A percentile compares a stretch with the other conserved stretches of the same genome.
phyloP scores from a whole-genome alignment of 257 asterid species.

The Asclepias syriaca region DNA sequence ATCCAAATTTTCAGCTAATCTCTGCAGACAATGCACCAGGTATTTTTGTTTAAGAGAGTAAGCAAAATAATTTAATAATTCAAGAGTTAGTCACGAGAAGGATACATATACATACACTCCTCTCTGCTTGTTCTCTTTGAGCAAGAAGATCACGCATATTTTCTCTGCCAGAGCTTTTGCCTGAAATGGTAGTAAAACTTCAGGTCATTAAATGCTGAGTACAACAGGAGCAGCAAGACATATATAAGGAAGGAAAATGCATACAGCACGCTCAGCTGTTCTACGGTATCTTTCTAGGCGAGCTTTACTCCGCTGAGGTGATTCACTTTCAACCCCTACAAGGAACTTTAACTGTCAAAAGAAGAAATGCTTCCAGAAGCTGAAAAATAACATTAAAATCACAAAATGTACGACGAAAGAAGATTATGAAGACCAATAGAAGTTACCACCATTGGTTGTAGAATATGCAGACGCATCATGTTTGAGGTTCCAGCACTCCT shows the following conservation, averaged over 20 bases:
- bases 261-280: constrained; percentile 91
- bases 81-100: constrained; percentile 20
- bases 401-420: not conserved
- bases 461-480: constrained; percentile 41
- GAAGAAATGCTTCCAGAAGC: constrained; percentile 7
- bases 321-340: constrained; percentile 78
- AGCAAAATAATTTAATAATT: constrained; percentile 15
- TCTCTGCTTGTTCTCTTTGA: constrained; percentile 84
- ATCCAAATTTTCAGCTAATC: constrained; percentile 74
- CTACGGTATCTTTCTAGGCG: constrained; percentile 88
- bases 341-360: constrained; percentile 5
- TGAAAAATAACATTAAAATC: not conserved
- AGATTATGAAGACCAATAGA: constrained; percentile 6
- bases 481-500: constrained; percentile 40
- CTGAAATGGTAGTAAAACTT: constrained; percentile 40
- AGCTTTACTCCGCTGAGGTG: constrained; percentile 89
- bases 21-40: constrained; percentile 46
- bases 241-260: constrained; percentile 27
- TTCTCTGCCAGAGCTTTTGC: constrained; percentile 96
- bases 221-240: not conserved
- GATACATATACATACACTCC: constrained; percentile 44
- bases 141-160: constrained; percentile 88
- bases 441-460: constrained; percentile 42
- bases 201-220: constrained; percentile 1
- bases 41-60: constrained; percentile 26